Base-by-base conservation (phyloP, 768 basidiomycete species). In the Pleurotus giganteus region DNA sequence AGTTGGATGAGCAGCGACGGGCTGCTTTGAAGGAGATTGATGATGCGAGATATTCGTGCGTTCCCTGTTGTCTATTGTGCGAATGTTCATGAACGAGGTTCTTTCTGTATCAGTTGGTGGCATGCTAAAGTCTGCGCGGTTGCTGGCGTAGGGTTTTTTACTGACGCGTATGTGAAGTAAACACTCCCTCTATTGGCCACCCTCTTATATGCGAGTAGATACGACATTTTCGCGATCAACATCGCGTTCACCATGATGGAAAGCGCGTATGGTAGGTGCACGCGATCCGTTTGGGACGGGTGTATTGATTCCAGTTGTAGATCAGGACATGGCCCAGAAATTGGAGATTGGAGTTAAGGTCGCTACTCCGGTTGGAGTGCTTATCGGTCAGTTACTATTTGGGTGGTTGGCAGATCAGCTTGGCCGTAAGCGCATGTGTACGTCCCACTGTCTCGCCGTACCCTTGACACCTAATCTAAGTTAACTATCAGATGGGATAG, bases 11-110 rank as follows among this genome's bases (percentile, higher is more conserved):
- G 65, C 81, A 84, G 44, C 83, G 93, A 56, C 80, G 88, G 11
- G 83, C 82, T 31, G 92, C 94, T 23, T 78, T 96, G 37, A 80
- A 86, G 13, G 90, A 95, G 68, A 82, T 95, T 55, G 94, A 95
- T 70, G 85, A 88, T 56, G 94, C 94, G 29, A 74, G 76, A 39
- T 95, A 95, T 71, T 85, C 85, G 89, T 90, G 66, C 47, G 86
- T 42, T 57, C 39, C 24, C n/a, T 7, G 17, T 24, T 37, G 24
- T 46, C 41, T 45, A 45, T 26, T n/a, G 8, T 36, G 24, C 47
- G 50, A 43, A 47, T 56, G 34, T 57, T 27, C 54, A 34, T 9
- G 11, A 17, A 15, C 26, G 12, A 13, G 17, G 32, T 1, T 37
- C 32, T 44, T 55, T 29, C 54, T 29, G 41, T n/a, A n/a, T 39